Evolutionary conservation across 2,329 filamentous ascomycete genomes (phyloP), one percentile per base, ranked within the genome.

Genomic region (Cercospora brassicicola): DNA sequence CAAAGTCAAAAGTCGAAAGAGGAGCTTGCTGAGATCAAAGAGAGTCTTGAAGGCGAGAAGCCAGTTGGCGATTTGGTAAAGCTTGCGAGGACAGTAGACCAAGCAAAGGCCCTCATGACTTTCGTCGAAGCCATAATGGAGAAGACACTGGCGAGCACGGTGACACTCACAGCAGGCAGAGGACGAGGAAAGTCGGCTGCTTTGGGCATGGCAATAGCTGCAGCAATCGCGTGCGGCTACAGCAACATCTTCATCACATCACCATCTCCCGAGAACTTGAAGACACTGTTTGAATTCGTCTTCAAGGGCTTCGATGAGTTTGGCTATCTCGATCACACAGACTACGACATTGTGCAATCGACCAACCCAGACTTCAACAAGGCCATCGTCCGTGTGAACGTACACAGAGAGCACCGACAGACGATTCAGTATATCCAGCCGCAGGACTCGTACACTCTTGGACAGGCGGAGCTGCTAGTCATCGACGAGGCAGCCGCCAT

Each of bases 221-320:
- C 95, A 2, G 96, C 96, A 1, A 88, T 99, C 55, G 94, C 95
- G 0, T 92, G 98, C 78, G 95, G 95, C 28, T 99, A 99, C 81
- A 97, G 93, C 84, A 99, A 99, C 80, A 97, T 99, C 76, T 99
- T 99, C 82, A 97, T 99, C 78, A 99, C 95, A 1, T 98, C 94
- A 1, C 94, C 94, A 0, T 97, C 93, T 69, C 95, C 95, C 0
- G 96, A 99, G 82, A 99, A 99, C 81, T 85, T 99, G 85, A 99
- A 98, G 83, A 99, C 95, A 0, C 85, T 99, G 7, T 99, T 99
- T 78, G 94, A 99, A 76, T 99, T 99, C 76, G 88, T 99, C 18
- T 97, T 99, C 85, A 98, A 97, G 80, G 95, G 94, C 0, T 99
- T 99, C 75, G 95, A 99, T 78, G 92, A 94, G 10, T 85, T 99